Evolutionary conservation across 371 early-diverging fungal species (phyloP), one percentile per base, ranked within the genome.

Genomic region (Basidiobolus meristosporus): DNA sequence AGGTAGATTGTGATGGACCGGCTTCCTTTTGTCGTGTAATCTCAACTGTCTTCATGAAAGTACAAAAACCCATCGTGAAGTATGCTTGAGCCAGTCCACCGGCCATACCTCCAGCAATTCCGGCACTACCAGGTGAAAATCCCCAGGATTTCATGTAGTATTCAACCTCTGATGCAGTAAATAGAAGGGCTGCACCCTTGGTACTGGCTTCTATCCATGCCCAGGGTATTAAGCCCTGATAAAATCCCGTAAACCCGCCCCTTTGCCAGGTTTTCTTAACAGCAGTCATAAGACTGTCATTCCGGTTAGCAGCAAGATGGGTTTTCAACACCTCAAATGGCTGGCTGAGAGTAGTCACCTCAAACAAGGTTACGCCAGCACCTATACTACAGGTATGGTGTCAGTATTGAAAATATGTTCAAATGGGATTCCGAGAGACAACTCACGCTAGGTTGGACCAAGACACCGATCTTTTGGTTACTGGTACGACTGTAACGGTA

Each of bases 41-140:
- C 50, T 93, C 95, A 16, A 93, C 95, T 0, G 95, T 93, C 60
- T 92, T 92, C 95, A 93, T 93, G 56, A 92, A 93, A 0, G 95
- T 93, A 62, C 92, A 92, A 61, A 92, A 90, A 4, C 95, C 92
- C 92, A 91, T 93, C 18, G 93, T 91, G 23, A 86, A 73, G 66
- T 92, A 90, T 0, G 93, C 91, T 63, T 89, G 81, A 17, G 77
- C 73, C 33, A 86, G 60, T 52, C 87, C 87, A 38, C 87, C 87
- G 38, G 71, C 82, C 77, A 90, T 83, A 15, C 95, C 95, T 39
- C 89, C 91, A 19, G 82, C 40, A 42, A 90, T 70, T 39, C 91
- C 92, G n/a, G 85, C 75, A 52, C 79, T 65, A 49, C 39, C 41
- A 56, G 70, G 40, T 59, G 70, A 46, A 64, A 66, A 19, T 56